Evolutionary conservation across 805 yeast genomes (phyloP), one percentile per base, ranked within the genome.

Genomic region (Starmera quercuum): DNA sequence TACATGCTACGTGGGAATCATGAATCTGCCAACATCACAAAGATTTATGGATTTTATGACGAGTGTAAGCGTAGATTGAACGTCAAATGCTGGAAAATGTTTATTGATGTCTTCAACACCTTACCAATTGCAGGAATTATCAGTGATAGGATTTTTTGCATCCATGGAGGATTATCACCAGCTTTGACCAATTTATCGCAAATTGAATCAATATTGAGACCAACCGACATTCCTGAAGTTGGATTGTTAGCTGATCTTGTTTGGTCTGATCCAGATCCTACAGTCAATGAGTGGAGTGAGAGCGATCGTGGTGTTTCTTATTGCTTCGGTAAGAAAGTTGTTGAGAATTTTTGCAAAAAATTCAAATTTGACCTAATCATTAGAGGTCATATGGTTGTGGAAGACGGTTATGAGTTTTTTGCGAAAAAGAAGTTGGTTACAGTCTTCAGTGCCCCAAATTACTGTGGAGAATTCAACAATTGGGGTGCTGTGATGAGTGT

Each of bases 401-500:
- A 83, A 54, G 90, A 83, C 52, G 94, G 94, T 3, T 83, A 83
- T 52, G 92, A 83, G 53, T 83, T 83, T 53, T 83, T 80, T 54
- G 78, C 78, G 39, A 78, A 75, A 49, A 63, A 85, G 47, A 77
- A 76, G 52, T 61, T 83, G 36, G 92, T 83, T 2, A 83, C 94
- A 0, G 77, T 83, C 2, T 83, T 83, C 48, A 73, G 79, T 40
- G 94, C 92, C 4, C 94, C 94, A 4, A 83, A 83, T 51, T 83
- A 83, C 49, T 56, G 71, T 49, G 71, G 71, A 21, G 71, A 65
- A 35, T 65, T 65, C 38, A 66, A 87, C 54, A 86, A 86, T 51
- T 86, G 95, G 95, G 96, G 96, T 20, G 98, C 98, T 1, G 97
- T 90, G 4, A 87, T 92, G 97, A 81, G 95, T 46, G 97, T 92